Conservation (phyloP, 139 green algal genomes). For the Micractinium sp. region DNA sequence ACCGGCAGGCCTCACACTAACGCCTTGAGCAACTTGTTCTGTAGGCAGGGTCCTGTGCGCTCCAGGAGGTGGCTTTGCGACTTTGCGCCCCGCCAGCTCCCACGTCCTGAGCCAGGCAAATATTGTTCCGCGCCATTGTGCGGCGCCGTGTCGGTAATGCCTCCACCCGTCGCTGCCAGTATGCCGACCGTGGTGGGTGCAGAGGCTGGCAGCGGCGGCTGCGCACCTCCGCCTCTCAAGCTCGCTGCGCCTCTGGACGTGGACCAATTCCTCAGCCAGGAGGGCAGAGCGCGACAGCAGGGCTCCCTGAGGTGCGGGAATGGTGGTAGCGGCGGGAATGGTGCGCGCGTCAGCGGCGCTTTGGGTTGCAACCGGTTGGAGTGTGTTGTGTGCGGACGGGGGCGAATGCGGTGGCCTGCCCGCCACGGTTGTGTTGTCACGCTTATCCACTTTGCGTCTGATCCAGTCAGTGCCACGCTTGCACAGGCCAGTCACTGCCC, state of each 20-base stretch:
- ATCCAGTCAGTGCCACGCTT: not conserved
- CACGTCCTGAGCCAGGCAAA: too few relatives aligned
- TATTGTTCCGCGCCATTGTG: too few relatives aligned
- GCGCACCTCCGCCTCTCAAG: not conserved
- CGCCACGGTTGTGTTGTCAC: too few relatives aligned
- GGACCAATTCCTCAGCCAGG: not conserved
- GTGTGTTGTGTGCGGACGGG: too few relatives aligned
- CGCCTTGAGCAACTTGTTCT: too few relatives aligned
- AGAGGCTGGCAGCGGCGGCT: not conserved
- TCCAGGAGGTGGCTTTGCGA: too few relatives aligned
- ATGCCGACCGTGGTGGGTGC: not conserved
- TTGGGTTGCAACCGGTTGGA: too few relatives aligned
- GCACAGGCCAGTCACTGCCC: too few relatives aligned
- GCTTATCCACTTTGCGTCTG: not conserved
- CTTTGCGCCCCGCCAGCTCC: too few relatives aligned
- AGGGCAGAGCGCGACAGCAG: slow-evolving; percentile 20
- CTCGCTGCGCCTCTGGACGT: not conserved
- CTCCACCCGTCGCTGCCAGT: not conserved
- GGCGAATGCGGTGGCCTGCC: too few relatives aligned
- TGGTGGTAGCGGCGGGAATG: not conserved
- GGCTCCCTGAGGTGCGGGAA: slow-evolving; percentile 26
- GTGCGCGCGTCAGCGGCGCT: not conserved
- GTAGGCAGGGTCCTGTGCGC: too few relatives aligned
- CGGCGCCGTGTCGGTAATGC: not conserved
- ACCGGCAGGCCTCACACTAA: too few relatives aligned